These are phyloP conservation scores for Entomortierella beljakovae DNA, from an alignment of 192 early-diverging fungal species.

Conservation along the genomic window DNA sequence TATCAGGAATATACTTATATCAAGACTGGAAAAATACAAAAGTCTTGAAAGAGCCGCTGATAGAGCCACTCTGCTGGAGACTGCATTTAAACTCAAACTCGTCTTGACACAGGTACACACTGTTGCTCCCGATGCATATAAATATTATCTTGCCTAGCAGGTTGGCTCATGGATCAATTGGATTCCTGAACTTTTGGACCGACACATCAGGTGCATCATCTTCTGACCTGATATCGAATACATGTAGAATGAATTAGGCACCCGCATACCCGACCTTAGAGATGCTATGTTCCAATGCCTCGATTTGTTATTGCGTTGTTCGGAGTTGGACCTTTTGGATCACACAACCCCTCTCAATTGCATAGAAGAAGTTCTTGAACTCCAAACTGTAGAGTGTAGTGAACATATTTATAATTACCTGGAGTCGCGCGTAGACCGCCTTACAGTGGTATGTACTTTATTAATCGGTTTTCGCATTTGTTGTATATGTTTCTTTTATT, in stretches of 20 bases:
- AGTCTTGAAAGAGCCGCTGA: slow-evolving; percentile 14
- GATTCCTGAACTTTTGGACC: too few relatives aligned
- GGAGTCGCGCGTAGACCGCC: slow-evolving; percentile 60
- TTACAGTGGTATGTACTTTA: slow-evolving; percentile 63
- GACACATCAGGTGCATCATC: too few relatives aligned
- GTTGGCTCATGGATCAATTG: too few relatives aligned
- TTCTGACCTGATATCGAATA: background rate
- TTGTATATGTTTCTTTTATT: background rate
- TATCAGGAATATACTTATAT: slow-evolving; percentile 10
- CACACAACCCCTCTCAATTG: slow-evolving; percentile 57
- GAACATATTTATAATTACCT: slow-evolving; percentile 74
- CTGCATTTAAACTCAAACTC: slow-evolving; percentile 44
- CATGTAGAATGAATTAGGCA: slow-evolving; percentile 30
- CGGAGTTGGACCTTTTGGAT: slow-evolving; percentile 33
- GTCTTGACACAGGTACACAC: slow-evolving; percentile 31
- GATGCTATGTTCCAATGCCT: slow-evolving; percentile 35
- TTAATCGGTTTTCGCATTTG: background rate
- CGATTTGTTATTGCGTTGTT: slow-evolving; percentile 44
- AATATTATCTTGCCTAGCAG: too few relatives aligned
- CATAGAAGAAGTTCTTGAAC: slow-evolving; percentile 79
- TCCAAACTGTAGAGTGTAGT: slow-evolving; percentile 66
- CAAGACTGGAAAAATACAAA: slow-evolving; percentile 17
- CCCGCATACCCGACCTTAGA: slow-evolving; percentile 10
- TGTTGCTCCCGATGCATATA: background rate
- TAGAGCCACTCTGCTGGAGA: slow-evolving; percentile 17